Base-by-base conservation (phyloP, 2,329 filamentous ascomycete genomes). In the Neopestalotiopsis sp. region DNA sequence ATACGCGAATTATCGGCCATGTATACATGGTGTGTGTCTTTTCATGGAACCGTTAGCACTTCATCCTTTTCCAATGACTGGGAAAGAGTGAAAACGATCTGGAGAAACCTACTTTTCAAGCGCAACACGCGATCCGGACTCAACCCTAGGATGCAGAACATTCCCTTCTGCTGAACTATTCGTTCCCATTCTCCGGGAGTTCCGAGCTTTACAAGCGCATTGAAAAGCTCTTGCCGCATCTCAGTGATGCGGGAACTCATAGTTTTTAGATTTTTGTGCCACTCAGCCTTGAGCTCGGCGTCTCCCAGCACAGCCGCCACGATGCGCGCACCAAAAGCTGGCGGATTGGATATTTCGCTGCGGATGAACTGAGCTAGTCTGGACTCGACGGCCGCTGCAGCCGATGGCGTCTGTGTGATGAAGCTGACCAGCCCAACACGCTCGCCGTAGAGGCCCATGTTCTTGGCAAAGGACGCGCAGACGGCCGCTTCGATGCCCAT, bases 391-490 rank as follows among this genome's bases (percentile, higher is more conserved):
- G 71, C 75, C 3, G 32, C 40, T 1, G 73, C 66, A 0, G 68
- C 66, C 1, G 72, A 72, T 0, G 71, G 63, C 0, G 75, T 73
- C 1, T 34, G 68, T 1, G 76, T 73, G 0, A 79, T 74, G 1
- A 81, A 75, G 0, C 73, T 71, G 2, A 76, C 76, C 2, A 77
- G 71, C 0, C 80, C 81, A 9, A 78, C 73, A 2, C 79, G 73
- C 67, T 82, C 79, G 68, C 81, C 81, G 67, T 83, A 83, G 0
- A 83, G 71, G 1, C 82, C 81, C 77, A 90, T 88, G 76, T 85
- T 89, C 80, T 91, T 91, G 2, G 89, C 87, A 73, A 90, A 90
- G 0, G 88, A 90, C 75, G 89, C 83, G 63, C 87, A 87, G 3
- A 90, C 79, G 65, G 86, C 85, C 4, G 87, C 82, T 76, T 90